A percentile compares a stretch with the other conserved stretches of the same genome.
Evolutionary conservation across 2,329 filamentous ascomycete genomes (phyloP).

Genomic region (Penicillium rolfsii): DNA sequence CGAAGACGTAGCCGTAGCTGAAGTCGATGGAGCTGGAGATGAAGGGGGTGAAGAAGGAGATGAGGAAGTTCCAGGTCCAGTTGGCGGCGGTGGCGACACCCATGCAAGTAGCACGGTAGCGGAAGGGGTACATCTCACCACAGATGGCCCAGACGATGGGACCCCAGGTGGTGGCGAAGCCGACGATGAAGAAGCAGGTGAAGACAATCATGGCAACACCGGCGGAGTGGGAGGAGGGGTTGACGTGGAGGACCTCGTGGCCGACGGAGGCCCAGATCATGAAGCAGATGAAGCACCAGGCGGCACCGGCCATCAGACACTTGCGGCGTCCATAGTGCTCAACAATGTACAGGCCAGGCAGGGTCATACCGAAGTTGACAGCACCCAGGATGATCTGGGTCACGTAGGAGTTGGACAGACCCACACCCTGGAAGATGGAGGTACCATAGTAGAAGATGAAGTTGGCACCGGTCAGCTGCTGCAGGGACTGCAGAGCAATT

Average conservation of each 20-base stretch:
- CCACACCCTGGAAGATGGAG: conserved; percentile 68
- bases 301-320: conserved; percentile 66
- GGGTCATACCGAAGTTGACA: conserved; percentile 70
- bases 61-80: conserved; percentile 76
- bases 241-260: conserved; percentile 47
- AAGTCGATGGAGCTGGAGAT: conserved; percentile 74
- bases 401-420: conserved; percentile 66
- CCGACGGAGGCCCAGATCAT: conserved; percentile 63
- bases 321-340: conserved; percentile 70
- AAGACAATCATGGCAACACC: conserved; percentile 73
- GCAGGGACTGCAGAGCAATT: conserved; percentile 51
- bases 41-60: conserved; percentile 80
- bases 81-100: conserved; percentile 77
- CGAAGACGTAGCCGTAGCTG: conserved; percentile 78
- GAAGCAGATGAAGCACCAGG: conserved; percentile 70
- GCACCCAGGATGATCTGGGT: conserved; percentile 70
- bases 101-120: conserved; percentile 71
- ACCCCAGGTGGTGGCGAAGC: conserved; percentile 72
- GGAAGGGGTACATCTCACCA: conserved; percentile 51
- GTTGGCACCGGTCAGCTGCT: conserved; percentile 55
- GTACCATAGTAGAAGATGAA: conserved; percentile 58
- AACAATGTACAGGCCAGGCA: conserved; percentile 70
- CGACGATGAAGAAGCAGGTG: conserved; percentile 74
- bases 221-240: conserved; percentile 51
- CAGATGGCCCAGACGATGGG: conserved; percentile 57